Base-by-base conservation (phyloP, 2,329 filamentous ascomycete species). In the Podosphaera fusca region DNA sequence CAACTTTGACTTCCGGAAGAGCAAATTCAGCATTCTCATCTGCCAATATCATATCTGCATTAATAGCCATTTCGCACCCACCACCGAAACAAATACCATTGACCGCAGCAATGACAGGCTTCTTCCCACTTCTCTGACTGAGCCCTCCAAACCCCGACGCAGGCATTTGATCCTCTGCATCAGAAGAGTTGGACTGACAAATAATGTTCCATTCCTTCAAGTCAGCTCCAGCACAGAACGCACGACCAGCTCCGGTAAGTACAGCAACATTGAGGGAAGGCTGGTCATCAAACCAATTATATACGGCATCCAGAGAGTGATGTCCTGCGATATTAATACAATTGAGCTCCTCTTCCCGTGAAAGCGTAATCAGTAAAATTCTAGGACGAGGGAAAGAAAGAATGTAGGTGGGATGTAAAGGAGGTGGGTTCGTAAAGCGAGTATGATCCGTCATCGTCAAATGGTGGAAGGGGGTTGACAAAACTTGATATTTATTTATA, bases 51-150 rank as follows among this genome's bases (percentile, higher is more conserved):
- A 90, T 70, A 70, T 92, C 86, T 60, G 76, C 78, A 68, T 87
- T 87, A 54, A 84, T 71, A 10, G 79, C 75, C 70, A 88, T 86
- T 71, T 90, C 85, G 69, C 85, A 81, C 1, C 84, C 85, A 56
- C 85, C 85, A 40, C 85, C 85, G 51, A 85, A 74, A 58, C 82
- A 85, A 21, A 84, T 71, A 5, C 85, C 85, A 64, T 88, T 86
- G 29, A 89, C 82, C 0, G 85, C 85, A 1, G 81, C 83, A 34
- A 90, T 76, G 57, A 90, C 74, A 4, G 85, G 85, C 65, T 90
- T 90, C 68, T 79, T 80, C 53, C 84, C 84, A 4, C 69, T 67
- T 33, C 84, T 74, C 60, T 84, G 80, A 56, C 77, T 80, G 36
- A 88, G 69, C 0, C 77, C 83, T 31, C 79, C 82, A 59, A 86